Percentiles rank a stretch among this genome's conserved stretches.
Conservation (phyloP, 345 rosid species). For the Arabis hirsuta region DNA sequence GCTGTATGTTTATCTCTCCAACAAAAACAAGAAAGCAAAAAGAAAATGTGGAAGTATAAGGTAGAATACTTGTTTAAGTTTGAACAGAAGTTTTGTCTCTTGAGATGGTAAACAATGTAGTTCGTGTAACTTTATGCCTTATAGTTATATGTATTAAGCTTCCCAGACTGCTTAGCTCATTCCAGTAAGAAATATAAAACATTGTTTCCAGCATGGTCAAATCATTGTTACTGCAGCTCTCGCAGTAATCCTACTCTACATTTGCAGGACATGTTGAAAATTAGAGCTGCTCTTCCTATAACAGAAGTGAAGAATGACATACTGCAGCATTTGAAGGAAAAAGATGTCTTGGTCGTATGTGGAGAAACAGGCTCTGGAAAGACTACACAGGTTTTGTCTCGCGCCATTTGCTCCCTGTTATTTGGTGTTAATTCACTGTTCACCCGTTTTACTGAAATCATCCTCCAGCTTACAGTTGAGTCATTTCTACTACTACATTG, state of each 20-base stretch:
- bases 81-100: constrained; percentile 3
- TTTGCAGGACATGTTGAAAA: constrained; percentile 68
- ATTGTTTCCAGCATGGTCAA: constrained; percentile 22
- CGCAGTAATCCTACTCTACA: constrained; percentile 11
- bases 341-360: constrained; percentile 79
- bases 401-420: neutral
- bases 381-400: constrained; percentile 80
- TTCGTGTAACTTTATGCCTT: constrained; percentile 14
- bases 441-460: constrained; percentile 10
- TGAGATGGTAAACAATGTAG: neutral
- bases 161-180: constrained; percentile 11
- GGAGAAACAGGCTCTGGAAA: constrained; percentile 99
- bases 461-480: constrained; percentile 17
- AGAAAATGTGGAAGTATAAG: constrained; percentile 65
- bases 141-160: constrained; percentile 8
- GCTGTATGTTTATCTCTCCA: constrained; percentile 63
- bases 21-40: constrained; percentile 63
- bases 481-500: constrained; percentile 34
- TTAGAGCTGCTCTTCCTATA: constrained; percentile 79
- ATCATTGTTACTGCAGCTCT: constrained; percentile 9
- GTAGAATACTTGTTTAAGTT: constrained; percentile 44
- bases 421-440: constrained; percentile 16
- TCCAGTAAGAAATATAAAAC: neutral
- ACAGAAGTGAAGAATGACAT: constrained; percentile 67
- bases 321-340: constrained; percentile 69